These are phyloP conservation scores for Xylaria sp. DNA, from an alignment of 2,329 filamentous ascomycete species.

Conservation along the genomic window DNA sequence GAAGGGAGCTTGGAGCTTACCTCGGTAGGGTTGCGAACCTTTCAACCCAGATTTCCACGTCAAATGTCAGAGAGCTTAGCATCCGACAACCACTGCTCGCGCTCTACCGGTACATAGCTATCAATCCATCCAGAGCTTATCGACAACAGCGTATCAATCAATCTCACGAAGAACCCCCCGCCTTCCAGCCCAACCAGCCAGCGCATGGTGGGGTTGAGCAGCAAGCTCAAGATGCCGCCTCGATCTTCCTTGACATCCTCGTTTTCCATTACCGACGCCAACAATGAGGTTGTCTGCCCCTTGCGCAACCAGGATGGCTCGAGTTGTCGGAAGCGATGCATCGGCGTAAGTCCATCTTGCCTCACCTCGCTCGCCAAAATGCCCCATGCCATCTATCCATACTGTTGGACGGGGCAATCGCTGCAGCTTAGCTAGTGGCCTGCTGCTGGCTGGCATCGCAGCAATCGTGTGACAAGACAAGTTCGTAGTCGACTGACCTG, in stretches of 20 bases:
- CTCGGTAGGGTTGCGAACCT: slow-evolving; percentile 35
- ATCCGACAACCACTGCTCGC: slow-evolving; percentile 20
- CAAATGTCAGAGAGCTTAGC: slow-evolving; percentile 40
- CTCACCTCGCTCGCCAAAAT: neutral
- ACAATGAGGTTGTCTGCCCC: slow-evolving; percentile 97
- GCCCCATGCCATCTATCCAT: slow-evolving; percentile 8
- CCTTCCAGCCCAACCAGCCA: slow-evolving; percentile 51
- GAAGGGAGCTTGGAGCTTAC: slow-evolving; percentile 52
- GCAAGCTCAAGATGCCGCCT: slow-evolving; percentile 79
- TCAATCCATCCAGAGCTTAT: slow-evolving; percentile 34
- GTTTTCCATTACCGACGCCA: slow-evolving; percentile 90
- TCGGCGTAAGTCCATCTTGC: slow-evolving; percentile 80
- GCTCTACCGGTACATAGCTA: slow-evolving; percentile 39
- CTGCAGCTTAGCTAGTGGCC: slow-evolving; percentile 8
- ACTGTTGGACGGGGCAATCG: too few species aligned
- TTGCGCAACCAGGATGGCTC: slow-evolving; percentile 96
- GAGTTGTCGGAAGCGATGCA: slow-evolving; percentile 95
- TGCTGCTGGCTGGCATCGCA: neutral
- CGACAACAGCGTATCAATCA: slow-evolving; percentile 38
- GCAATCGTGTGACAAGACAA: slow-evolving; percentile 9
- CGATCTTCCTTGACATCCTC: slow-evolving; percentile 87
- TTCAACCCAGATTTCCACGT: slow-evolving; percentile 31
- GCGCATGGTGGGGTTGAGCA: slow-evolving; percentile 63
- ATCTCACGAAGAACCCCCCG: slow-evolving; percentile 46
- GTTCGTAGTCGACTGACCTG: slow-evolving; percentile 30